Base-by-base conservation (phyloP, 2,329 filamentous ascomycete genomes). In the Neofusicoccum parvum region DNA sequence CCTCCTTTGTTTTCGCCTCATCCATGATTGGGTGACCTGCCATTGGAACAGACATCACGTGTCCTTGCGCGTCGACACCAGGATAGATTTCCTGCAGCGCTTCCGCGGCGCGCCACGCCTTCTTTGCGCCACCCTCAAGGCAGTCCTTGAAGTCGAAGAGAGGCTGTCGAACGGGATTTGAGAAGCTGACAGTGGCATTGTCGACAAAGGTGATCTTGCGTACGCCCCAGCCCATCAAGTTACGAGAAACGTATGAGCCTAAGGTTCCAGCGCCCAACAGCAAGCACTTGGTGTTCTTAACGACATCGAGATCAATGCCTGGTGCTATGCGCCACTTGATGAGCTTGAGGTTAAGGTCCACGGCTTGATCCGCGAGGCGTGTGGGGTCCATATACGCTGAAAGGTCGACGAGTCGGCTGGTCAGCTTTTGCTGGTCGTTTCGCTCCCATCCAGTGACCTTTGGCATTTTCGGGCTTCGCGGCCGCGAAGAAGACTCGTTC, bases 281-380 rank as follows among this genome's bases (percentile, higher is more conserved):
- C 15, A 99, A 85, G 74, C 95, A 99, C 74, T 89, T 96, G 3
- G 92, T 94, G 65, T 90, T 86, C 74, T 97, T 97, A 75, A 98
- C 94, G 36, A 87, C 86, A 36, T 97, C 93, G 10, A 99, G 86
- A 74, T 98, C 86, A 46, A 99, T 85, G 59, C 89, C 89, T 0
- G 95, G 95, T 7, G 93, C 92, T 72, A 99, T 92, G 45, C 95
- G 89, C 95, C 95, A 99, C 80, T 97, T 99, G 89, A 99, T 99
- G 66, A 99, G 85, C 79, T 98, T 98, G 67, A 98, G 83, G 73
- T 99, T 99, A 66, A 99, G 85, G 73, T 99, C 95, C 10, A 98
- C 94, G 0, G 94, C 93, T 75, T 96, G 93, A 74, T 98, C 94
- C 23, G 95, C 95, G 17, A 98, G 83, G 71, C 89, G 89, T 39